Conservation (phyloP, 192 early-diverging fungal species). For the Backusella macrospora region DNA sequence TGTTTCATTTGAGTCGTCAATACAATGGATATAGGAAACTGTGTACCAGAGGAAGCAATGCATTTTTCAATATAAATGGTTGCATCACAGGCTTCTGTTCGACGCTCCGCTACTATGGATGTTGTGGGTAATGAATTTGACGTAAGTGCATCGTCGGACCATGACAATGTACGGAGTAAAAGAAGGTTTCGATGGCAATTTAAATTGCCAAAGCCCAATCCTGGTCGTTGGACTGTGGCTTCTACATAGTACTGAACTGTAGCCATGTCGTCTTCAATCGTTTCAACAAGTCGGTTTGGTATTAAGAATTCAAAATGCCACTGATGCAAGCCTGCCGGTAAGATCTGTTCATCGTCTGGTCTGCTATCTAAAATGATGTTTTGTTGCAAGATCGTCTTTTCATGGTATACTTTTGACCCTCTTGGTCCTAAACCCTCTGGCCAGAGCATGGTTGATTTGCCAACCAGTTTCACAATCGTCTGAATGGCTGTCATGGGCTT, state of each 20-base stretch:
- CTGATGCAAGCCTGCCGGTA: slow-evolving; percentile 25
- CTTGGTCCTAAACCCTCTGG: slow-evolving; percentile 36
- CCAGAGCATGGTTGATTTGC: slow-evolving; percentile 37
- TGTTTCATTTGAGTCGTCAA: slow-evolving; percentile 25
- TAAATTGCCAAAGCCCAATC: slow-evolving; percentile 17
- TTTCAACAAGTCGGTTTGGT: slow-evolving; percentile 35
- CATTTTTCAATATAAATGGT: slow-evolving; percentile 35
- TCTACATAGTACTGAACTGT: slow-evolving; percentile 31
- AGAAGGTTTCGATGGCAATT: slow-evolving; percentile 28
- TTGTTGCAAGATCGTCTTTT: slow-evolving; percentile 39
- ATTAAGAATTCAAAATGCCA: slow-evolving; percentile 38
- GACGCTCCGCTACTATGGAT: slow-evolving; percentile 31
- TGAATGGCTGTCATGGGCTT: slow-evolving; percentile 13
- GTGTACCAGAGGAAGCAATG: slow-evolving; percentile 35
- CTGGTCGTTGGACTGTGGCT: slow-evolving; percentile 27
- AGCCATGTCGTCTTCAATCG: slow-evolving; percentile 40
- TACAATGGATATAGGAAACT: slow-evolving; percentile 30
- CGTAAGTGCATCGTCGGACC: slow-evolving; percentile 23
- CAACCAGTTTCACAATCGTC: slow-evolving; percentile 32
- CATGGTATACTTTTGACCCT: slow-evolving; percentile 25
- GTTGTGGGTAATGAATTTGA: slow-evolving; percentile 24
- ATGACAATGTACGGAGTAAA: slow-evolving; percentile 29
- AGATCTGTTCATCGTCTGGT: background rate
- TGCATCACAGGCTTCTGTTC: slow-evolving; percentile 23
- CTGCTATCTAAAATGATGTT: slow-evolving; percentile 25